Evolutionary conservation across 2,329 filamentous ascomycete genomes (phyloP), one percentile per base, ranked within the genome.

Genomic region (Hypoxylon sp.): DNA sequence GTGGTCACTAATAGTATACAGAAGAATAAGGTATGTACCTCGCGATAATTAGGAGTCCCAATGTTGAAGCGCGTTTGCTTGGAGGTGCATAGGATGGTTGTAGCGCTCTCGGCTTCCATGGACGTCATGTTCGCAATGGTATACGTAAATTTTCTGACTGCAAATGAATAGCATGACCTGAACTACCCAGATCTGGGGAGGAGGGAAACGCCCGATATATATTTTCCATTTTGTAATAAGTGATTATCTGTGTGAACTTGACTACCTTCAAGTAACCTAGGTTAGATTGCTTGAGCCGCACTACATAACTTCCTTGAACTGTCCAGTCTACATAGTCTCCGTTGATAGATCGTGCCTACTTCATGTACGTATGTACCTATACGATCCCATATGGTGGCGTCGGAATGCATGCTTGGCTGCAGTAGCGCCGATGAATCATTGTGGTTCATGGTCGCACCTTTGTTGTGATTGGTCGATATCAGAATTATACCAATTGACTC

Each of bases 11-110:
- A n/a, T n/a, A n/a, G n/a, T 22, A 22, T 22, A 22, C 19, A 22
- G 19, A 22, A 22, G 33, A 5, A 33, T 5, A n/a, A n/a, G n/a
- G n/a, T n/a, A 56, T 67, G 31, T 78, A 90, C 88, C 81, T 91
- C 88, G 65, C 82, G 85, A 77, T 82, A 86, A 75, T 83, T 89
- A 29, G 84, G 83, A 69, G 79, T 86, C 70, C 80, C 86, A 68
- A 83, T 88, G 75, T 90, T 87, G 69, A 92, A 91, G 10, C 90
- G 85, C 1, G 89, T 91, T 75, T 91, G 89, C 73, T 90, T 91
- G 76, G 88, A 89, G 19, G 87, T 89, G 71, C 88, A 89, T 53
- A 90, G 80, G 63, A 91, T 86, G 2, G 84, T 84, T 13, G 85
- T 80, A 33, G 83, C 84, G 4, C 84, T 84, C 70, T 87, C 84